Conservation (phyloP, 225 moss, liverwort and hornwort genomes). For the Neckera pumila region DNA sequence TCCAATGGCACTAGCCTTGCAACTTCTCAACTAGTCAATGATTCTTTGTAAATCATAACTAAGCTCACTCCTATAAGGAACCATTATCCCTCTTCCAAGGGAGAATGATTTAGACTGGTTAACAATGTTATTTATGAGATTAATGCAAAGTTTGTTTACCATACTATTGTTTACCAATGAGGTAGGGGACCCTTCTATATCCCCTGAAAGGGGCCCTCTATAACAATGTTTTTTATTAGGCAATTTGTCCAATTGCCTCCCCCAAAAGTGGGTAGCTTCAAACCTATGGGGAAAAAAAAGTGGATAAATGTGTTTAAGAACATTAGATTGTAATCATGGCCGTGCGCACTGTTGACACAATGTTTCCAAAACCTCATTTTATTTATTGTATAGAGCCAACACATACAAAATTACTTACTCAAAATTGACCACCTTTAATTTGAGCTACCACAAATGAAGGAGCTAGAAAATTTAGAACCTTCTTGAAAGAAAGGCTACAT, state of each 20-base stretch:
- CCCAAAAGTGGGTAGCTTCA: background rate
- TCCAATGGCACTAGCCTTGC: background rate
- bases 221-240: too few species aligned
- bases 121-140: background rate
- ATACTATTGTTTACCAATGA: background rate
- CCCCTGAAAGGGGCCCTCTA: rapidly evolving
- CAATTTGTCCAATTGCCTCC: background rate
- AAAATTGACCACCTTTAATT: background rate
- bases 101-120: rapidly evolving
- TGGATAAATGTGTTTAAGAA: too few species aligned
- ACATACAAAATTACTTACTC: background rate
- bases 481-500: background rate
- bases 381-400: rapidly evolving
- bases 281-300: background rate
- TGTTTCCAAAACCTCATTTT: background rate
- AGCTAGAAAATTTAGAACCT: background rate
- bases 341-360: rapidly evolving
- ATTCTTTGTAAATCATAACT: rapidly evolving
- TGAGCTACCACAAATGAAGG: rapidly evolving
- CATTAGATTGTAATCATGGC: rapidly evolving
- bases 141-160: background rate
- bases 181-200: rapidly evolving
- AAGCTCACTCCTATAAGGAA: too few species aligned
- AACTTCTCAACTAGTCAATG: background rate
- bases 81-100: background rate